These are phyloP conservation scores for Cornus controversa DNA, from an alignment of 148 eudicot genomes.

Conservation along the genomic window DNA sequence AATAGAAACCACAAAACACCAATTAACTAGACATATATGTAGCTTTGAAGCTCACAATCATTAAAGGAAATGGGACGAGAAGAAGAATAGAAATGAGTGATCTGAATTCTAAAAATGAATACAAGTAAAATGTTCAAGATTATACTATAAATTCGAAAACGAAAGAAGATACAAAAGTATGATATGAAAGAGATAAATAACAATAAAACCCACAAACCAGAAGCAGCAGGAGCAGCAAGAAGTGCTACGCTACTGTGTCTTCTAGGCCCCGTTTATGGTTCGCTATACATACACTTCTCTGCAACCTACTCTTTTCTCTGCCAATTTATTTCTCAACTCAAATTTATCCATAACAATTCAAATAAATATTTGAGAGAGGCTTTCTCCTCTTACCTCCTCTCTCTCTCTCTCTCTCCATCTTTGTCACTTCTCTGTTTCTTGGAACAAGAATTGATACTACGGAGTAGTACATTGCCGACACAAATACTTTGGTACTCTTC, in stretches of 20 bases:
- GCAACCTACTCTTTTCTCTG: conserved; percentile 38
- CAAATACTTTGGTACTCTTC: not conserved
- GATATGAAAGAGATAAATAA: conserved; percentile 30
- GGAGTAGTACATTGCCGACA: not conserved
- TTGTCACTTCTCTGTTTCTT: conserved; percentile 15
- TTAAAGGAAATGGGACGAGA: not conserved
- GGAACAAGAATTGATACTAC: not conserved
- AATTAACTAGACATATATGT: too few relatives aligned
- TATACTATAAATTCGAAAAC: conserved; percentile 41
- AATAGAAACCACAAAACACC: too few relatives aligned
- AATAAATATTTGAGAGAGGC: conserved; percentile 34
- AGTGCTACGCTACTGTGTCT: conserved; percentile 32
- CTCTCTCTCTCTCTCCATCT: conserved; percentile 5
- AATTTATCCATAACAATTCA: conserved; percentile 34
- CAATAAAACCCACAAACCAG: conserved; percentile 44
- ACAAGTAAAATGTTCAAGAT: conserved; percentile 54
- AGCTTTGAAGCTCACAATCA: not conserved
- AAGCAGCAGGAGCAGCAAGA: conserved; percentile 31
- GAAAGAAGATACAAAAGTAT: conserved; percentile 34
- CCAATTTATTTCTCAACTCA: conserved; percentile 43
- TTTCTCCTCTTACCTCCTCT: conserved; percentile 31
- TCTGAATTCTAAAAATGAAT: conserved; percentile 42
- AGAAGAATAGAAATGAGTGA: conserved; percentile 22
- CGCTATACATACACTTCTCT: conserved; percentile 60
- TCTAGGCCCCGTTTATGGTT: conserved; percentile 29